Percentiles rank a stretch among this genome's conserved stretches.
These are phyloP conservation scores for sorghum (Sorghum bicolor) DNA, from an alignment of 176 grass and related monocot species.

Conservation along the genomic window Sorghum_bicolor_NCBIv3 NC_012879.2:52023501-52024000, in stretches of 20 bases:
- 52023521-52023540: background rate
- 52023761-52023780: background rate
- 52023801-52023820: background rate
- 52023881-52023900: background rate
- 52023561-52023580: slow-evolving; percentile 38
- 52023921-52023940: no score
- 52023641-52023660: background rate
- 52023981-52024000: background rate
- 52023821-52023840: background rate
- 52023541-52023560: background rate
- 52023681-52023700: background rate
- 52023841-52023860: background rate
- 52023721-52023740: background rate
- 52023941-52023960: no score
- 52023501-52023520: background rate
- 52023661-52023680: background rate
- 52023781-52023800: background rate
- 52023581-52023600: background rate
- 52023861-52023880: background rate
- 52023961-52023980: background rate
- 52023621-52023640: background rate
- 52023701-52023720: background rate
- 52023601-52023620: no score
- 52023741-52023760: background rate
- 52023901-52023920: no score